phyloP scores from a whole-genome alignment of 345 rosid species.

The Populus simonii region DNA sequence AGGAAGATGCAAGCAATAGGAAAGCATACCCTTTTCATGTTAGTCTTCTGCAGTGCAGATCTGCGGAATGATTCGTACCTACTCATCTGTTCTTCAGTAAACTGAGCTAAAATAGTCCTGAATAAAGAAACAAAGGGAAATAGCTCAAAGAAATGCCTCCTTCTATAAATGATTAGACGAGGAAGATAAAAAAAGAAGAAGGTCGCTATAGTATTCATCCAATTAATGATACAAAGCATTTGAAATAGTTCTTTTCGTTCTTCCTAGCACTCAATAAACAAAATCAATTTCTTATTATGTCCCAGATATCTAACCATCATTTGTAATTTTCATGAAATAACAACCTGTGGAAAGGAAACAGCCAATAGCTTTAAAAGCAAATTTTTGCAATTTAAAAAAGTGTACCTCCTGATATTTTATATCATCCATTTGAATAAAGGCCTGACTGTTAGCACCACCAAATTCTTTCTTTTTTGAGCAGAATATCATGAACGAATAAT shows the following conservation, averaged over 20 bases:
- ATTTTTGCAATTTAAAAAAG: neutral
- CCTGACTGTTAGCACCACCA: neutral
- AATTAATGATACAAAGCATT: neutral
- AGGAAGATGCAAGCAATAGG: neutral
- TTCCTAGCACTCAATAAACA: neutral
- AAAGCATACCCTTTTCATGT: slow-evolving; percentile 75
- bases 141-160: slow-evolving; percentile 2
- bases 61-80: slow-evolving; percentile 91
- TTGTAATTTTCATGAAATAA: neutral
- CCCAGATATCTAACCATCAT: neutral
- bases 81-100: slow-evolving; percentile 78
- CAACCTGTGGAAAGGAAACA: neutral
- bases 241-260: neutral
- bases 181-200: neutral
- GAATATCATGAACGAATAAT: neutral
- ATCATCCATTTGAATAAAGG: neutral
- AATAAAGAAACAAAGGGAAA: neutral
- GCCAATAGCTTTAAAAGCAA: no score
- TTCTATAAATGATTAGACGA: neutral
- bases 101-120: slow-evolving; percentile 77
- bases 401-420: neutral
- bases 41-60: slow-evolving; percentile 89
- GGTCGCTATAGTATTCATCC: neutral
- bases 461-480: no score
- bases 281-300: neutral